A percentile compares a stretch with the other conserved stretches of the same genome.
phyloP scores from a whole-genome alignment of 2,329 filamentous ascomycete genomes.

The Ophiobolus disseminans region DNA sequence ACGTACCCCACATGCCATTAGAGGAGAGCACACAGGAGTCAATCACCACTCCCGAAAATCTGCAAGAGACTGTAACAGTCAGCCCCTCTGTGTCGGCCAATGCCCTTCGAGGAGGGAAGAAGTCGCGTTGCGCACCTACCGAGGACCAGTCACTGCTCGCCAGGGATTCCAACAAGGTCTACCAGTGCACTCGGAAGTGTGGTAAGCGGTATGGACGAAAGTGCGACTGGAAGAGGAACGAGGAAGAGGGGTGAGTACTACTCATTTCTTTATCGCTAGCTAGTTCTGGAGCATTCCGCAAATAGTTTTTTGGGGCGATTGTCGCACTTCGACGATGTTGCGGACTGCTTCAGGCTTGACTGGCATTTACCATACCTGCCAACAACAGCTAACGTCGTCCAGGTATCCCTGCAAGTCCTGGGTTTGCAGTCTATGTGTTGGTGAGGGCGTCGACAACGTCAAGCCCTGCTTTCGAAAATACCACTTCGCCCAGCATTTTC shows the following conservation, averaged over 20 bases:
- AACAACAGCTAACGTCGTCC: no score
- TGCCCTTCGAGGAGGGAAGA: constrained; percentile 39
- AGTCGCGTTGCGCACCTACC: constrained; percentile 43
- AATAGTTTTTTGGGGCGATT: no score
- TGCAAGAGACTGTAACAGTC: constrained; percentile 24
- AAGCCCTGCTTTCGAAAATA: constrained; percentile 48
- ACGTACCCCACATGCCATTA: constrained; percentile 14
- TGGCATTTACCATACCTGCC: no score
- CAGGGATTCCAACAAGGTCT: constrained; percentile 46
- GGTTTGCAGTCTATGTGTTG: constrained; percentile 43
- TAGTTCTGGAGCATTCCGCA: no score
- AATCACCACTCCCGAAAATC: constrained; percentile 20
- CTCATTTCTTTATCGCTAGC: no score
- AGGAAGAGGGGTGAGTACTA: constrained; percentile 49
- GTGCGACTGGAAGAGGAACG: constrained; percentile 50
- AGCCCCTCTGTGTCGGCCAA: constrained; percentile 17
- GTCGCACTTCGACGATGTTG: no score
- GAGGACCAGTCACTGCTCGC: constrained; percentile 35
- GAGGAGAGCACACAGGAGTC: constrained; percentile 14
- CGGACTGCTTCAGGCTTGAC: no score
- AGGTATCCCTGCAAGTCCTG: constrained; percentile 46
- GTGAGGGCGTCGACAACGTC: constrained; percentile 41
- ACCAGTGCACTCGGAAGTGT: constrained; percentile 48
- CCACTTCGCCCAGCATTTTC: constrained; percentile 49
- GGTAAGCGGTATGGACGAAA: constrained; percentile 49